A percentile compares a stretch with the other conserved stretches of the same genome.
phyloP scores from a whole-genome alignment of 225 moss, liverwort and hornwort species.

The Thuidium tamariscinum region DNA sequence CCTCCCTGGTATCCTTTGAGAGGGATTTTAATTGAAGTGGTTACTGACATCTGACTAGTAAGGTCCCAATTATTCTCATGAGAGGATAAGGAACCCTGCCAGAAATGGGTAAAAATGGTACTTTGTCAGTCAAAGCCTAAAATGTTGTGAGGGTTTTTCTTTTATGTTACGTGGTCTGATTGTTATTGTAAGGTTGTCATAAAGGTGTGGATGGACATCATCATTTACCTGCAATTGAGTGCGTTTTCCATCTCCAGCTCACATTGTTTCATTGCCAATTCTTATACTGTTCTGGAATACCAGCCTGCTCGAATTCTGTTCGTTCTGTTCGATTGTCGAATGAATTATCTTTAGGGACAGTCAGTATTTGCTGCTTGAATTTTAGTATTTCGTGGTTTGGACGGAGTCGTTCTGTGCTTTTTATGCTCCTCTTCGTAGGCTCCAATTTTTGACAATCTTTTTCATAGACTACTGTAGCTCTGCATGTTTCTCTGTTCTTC shows the following conservation, averaged over 20 bases:
- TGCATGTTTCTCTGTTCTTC: neutral
- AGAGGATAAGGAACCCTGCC: neutral
- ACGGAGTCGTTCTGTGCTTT: neutral
- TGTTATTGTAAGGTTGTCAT: no score
- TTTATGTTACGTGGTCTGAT: neutral
- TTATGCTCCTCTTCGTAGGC: neutral
- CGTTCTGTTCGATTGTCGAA: neutral
- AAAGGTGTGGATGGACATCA: neutral
- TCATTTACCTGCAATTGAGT: neutral
- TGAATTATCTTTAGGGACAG: neutral
- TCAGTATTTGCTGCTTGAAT: neutral
- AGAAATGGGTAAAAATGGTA: neutral
- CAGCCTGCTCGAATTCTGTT: neutral
- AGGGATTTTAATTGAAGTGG: neutral
- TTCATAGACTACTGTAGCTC: neutral
- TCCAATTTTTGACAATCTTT: neutral
- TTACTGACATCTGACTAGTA: neutral
- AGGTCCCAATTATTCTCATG: neutral
- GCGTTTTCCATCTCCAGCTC: neutral
- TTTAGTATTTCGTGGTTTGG: neutral
- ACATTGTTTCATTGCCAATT: neutral
- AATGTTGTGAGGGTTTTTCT: neutral
- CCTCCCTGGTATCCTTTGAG: neutral
- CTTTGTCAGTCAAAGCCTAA: neutral
- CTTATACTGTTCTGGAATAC: neutral